Base-by-base conservation (phyloP, 2,329 filamentous ascomycete genomes). In the Fusarium sterilihyphosum region DNA sequence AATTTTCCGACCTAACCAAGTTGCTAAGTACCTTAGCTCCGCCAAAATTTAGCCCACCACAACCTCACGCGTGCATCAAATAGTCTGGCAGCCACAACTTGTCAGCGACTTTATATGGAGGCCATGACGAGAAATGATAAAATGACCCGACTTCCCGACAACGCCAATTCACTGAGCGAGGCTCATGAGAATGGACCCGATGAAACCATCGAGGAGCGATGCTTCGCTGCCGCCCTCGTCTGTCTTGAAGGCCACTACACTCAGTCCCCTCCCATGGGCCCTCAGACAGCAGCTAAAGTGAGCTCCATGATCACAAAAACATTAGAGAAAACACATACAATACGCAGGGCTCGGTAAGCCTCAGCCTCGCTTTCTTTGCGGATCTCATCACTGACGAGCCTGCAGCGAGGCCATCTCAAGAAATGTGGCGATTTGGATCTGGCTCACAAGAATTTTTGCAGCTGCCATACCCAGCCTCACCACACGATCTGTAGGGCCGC, bases 391-490 rank as follows among this genome's bases (percentile, higher is more conserved):
- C 73, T 80, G 50, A 79, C 62, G 35, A 29, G 41, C 20, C n/a
- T 43, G 20, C 67, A 91, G 89, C 73, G 90, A 92, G 79, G 85
- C 86, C 6, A 81, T 92, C 44, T 89, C 90, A 9, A 87, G 87
- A 68, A 92, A 92, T 73, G 87, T 92, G 35, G 87, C 88, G 70
- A 88, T 92, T 65, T 92, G 90, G 90, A 88, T 92, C 74, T 91
- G 90, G 84, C 83, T 92, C 67, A 88, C 89, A 35, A 86, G 87
- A 66, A 90, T 91, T 72, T 91, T 92, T 76, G 87, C 85, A 24
- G 87, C 89, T 38, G 89, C 90, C 16, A 88, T 92, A 58, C 89
- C 89, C 6, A 88, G 86, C 62, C 83, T 92, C 54, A 90, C 89
- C 17, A 87, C 86, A 26, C 86, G 90, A 65, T 91, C 90, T 5